Evolutionary conservation across 257 asterid genomes (phyloP), one percentile per base, ranked within the genome.

Genomic region (Verbena officinalis): DNA sequence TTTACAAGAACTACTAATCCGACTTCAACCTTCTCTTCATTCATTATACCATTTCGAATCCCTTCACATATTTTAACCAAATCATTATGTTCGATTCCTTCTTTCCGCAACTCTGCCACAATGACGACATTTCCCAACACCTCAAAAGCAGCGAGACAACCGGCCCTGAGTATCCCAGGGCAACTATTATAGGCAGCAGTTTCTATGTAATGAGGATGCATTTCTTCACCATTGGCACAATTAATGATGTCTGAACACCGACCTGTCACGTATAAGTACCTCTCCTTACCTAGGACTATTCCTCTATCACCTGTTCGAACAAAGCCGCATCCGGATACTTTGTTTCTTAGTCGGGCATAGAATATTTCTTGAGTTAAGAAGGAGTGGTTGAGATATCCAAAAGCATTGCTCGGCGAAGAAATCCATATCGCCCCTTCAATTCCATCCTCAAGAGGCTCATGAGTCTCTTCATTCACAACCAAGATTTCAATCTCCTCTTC

Each of bases 381-480:
- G 22, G 95, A 90, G 77, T 90, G 97, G 42, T 70, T 78, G 52
- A 90, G 86, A 69, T 90, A 90, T 4, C 95, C 95, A 0, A 48
- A 11, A 27, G 95, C 97, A 30, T 79, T 87, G 79, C 97, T 87
- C 0, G 95, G 87, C 33, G 95, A 87, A 5, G 92, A 85, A 59
- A 90, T 62, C 97, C 97, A 90, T 51, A 90, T 87, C 77, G 87
- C 97, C 31, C 97, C 97, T 79, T 87, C 97, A 8, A 15, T n/a
- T 4, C 95, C 97, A 55, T 87, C 97, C 3, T 70, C 67, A 3
- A 48, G 86, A 10, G 69, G 75, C 57, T 85, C 87, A 1, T 79
- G 51, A 33, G 84, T 84, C 31, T 82, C 90, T 75, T 82, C 86
- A 15, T 82, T 71, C 36, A 87, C 95, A 9, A 90, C 84, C 13